phyloP scores from a whole-genome alignment of 2,329 filamentous ascomycete genomes.

The Verticillium isaacii region DNA sequence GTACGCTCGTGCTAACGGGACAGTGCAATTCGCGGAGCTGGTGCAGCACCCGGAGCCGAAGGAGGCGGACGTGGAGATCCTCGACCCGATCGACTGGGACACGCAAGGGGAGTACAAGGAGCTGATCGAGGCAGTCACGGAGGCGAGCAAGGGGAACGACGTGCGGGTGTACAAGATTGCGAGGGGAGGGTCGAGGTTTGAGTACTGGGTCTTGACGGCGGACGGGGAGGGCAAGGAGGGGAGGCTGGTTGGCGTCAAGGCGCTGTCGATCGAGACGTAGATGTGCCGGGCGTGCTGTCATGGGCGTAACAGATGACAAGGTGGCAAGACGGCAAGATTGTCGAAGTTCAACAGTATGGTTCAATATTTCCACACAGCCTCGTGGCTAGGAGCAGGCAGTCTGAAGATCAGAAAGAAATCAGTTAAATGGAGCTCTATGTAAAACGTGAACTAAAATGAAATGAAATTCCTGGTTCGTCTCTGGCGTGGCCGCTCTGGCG shows the following conservation, averaged over 20 bases:
- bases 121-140: conserved; percentile 63
- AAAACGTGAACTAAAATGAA: too few relatives aligned
- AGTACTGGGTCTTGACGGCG: conserved; percentile 76
- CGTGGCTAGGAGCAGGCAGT: too few relatives aligned
- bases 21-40: conserved; percentile 58
- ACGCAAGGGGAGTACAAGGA: conserved; percentile 62
- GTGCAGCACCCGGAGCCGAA: conserved; percentile 53
- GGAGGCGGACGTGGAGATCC: conserved; percentile 56
- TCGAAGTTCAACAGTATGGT: too few relatives aligned
- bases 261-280: conserved; percentile 68
- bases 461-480: too few relatives aligned
- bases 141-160: conserved; percentile 58
- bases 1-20: background rate
- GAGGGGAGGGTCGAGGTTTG: conserved; percentile 56
- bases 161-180: conserved; percentile 71
- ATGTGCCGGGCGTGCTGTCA: background rate
- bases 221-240: conserved; percentile 50
- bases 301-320: background rate
- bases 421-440: too few relatives aligned
- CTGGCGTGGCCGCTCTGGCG: too few relatives aligned
- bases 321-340: too few relatives aligned
- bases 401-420: too few relatives aligned
- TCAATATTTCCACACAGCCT: too few relatives aligned
- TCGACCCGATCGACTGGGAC: conserved; percentile 71
- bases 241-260: conserved; percentile 72